phyloP scores from a whole-genome alignment of 768 basidiomycete genomes.

The Pulveroboletus ravenelii region DNA sequence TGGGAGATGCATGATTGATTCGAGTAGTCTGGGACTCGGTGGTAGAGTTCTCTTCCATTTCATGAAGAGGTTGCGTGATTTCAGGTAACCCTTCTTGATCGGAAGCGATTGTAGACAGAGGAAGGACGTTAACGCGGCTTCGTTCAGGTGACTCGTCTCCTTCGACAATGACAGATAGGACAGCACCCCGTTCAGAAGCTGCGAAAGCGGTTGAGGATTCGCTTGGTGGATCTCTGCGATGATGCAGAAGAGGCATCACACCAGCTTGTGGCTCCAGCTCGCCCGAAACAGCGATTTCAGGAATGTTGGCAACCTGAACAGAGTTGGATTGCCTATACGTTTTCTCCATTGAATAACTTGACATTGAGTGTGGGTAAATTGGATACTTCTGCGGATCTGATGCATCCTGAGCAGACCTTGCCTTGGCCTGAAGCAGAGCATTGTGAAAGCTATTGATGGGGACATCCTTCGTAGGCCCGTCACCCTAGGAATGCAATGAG shows the following conservation, averaged over 20 bases:
- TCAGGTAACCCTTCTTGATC: not conserved
- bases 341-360: not conserved
- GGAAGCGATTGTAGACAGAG: constrained; percentile 1
- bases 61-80: not conserved
- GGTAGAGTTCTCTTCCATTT: not conserved
- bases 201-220: constrained; percentile 3
- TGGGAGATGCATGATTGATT: constrained; percentile 4
- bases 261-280: constrained; percentile 3
- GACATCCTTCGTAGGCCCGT: constrained; percentile 35
- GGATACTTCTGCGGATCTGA: not conserved
- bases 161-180: constrained; percentile 68
- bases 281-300: constrained; percentile 3
- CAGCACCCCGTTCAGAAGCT: constrained; percentile 33
- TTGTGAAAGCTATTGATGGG: constrained; percentile 46
- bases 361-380: not conserved
- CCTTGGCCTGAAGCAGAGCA: constrained; percentile 37
- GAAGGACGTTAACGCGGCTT: constrained; percentile 8
- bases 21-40: not conserved
- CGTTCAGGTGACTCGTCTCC: constrained; percentile 58
- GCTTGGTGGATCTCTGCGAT: not conserved
- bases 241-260: not conserved
- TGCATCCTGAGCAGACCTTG: constrained; percentile 9
- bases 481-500: constrained; percentile 30
- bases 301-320: constrained; percentile 4
- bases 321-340: not conserved